A percentile compares a stretch with the other conserved stretches of the same genome.
These are phyloP conservation scores for Hyaloscypha variabilis DNA, from an alignment of 495 filamentous ascomycete species.

Conservation along the genomic window DNA sequence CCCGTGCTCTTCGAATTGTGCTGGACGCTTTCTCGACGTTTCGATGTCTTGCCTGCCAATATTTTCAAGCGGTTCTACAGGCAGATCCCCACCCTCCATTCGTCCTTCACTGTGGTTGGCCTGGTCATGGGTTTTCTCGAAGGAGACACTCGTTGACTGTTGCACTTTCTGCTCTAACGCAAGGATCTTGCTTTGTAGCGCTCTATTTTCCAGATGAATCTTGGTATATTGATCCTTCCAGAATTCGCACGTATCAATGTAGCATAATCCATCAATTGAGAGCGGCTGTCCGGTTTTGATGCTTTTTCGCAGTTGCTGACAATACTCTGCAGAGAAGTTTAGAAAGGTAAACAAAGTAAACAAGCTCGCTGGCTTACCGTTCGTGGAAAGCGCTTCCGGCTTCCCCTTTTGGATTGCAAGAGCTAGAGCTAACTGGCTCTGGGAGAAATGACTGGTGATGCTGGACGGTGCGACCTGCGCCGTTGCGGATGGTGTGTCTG, in stretches of 20 bases:
- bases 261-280: conserved; percentile 4
- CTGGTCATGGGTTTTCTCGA: neutral
- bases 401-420: conserved; percentile 49
- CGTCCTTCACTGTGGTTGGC: neutral
- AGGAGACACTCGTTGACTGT: too few species aligned
- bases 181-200: conserved; percentile 44
- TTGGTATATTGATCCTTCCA: conserved; percentile 53
- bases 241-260: conserved; percentile 51
- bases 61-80: neutral
- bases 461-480: neutral
- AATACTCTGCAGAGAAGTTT: conserved; percentile 39
- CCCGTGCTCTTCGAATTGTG: neutral
- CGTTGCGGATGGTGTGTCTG: neutral
- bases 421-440: conserved; percentile 47
- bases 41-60: neutral
- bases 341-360: neutral
- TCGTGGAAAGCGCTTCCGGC: conserved; percentile 38
- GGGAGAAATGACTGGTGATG: conserved; percentile 30
- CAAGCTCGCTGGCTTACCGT: conserved; percentile 34
- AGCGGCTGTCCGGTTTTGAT: conserved; percentile 34
- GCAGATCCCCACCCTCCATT: neutral
- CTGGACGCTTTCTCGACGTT: conserved; percentile 4
- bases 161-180: conserved; percentile 40
- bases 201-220: conserved; percentile 47
- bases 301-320: conserved; percentile 39